Base-by-base conservation (phyloP, 352 stramenopile species). In the Blastocystis sp. region DNA sequence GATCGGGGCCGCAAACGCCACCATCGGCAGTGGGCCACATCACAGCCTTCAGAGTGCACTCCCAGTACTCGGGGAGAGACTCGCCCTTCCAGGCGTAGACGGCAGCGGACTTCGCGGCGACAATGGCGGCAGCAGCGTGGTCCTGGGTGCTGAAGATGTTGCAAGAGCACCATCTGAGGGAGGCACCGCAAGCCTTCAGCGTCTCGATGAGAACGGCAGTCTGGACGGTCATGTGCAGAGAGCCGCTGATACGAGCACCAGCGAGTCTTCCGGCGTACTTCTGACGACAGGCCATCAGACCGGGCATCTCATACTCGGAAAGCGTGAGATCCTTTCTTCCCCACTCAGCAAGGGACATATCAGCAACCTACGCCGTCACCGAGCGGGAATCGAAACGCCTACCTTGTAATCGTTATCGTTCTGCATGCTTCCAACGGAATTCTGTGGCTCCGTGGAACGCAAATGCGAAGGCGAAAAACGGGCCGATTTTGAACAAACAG, bases 141-240 rank as follows among this genome's bases (percentile, higher is more conserved):
- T 98, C 96, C 93, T 98, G 96, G 78, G 97, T 99, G 61, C 95
- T 98, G 93, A 98, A 99, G 90, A 99, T 99, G 95, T 99, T 98
- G 94, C 97, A 98, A 78, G 94, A 98, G 94, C 97, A 99, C 97
- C 97, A 99, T 81, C 97, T 95, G 66, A 99, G 96, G 92, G 98
- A 95, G 90, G 94, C 95, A 90, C 97, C 96, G 62, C 98, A 94
- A 35, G 95, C 93, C 92, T 98, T 97, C 35, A 98, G 93, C 21
- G 97, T 99, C 93, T 99, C 96, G 90, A 99, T 99, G 62, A 99
- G 95, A 80, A 99, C 97, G 29, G 96, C 97, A 24, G 97, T 99
- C 92, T 99, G 97, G 92, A 98, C 98, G 90, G 97, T 99, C 97
- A 99, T 99, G 95, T 99, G 97, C 88, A 99, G 94, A 62, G 96